A percentile compares a stretch with the other conserved stretches of the same genome.
phyloP scores from a whole-genome alignment of 2,329 filamentous ascomycete species.

The Diaporthe sp. region DNA sequence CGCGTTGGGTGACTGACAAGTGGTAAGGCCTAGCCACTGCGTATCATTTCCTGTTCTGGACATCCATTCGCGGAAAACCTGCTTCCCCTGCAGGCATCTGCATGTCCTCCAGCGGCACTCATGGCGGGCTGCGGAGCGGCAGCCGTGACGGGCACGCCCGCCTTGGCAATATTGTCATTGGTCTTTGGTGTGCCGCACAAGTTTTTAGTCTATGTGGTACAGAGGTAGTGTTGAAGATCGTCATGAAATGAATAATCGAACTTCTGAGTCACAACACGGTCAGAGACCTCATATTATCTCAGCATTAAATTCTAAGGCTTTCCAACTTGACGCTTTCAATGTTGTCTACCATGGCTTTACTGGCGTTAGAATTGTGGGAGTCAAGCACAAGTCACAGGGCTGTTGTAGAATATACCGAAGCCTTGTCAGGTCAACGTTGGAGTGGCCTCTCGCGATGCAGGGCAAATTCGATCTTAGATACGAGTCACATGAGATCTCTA shows the following conservation, averaged over 20 bases:
- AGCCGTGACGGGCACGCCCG: conserved; percentile 12
- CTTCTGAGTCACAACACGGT: background rate
- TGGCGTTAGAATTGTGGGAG: background rate
- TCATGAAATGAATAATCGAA: background rate
- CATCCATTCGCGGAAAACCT: conserved; percentile 16
- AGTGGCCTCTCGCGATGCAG: background rate
- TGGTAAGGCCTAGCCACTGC: background rate
- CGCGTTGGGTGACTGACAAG: conserved; percentile 16
- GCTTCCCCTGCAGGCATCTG: conserved; percentile 27
- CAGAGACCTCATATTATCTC: background rate
- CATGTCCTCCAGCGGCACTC: background rate
- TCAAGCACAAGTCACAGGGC: background rate
- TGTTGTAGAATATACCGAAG: background rate
- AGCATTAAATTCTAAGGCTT: background rate
- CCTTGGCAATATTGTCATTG: background rate
- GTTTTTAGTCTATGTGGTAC: background rate
- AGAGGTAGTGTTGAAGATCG: background rate
- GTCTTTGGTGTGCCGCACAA: background rate
- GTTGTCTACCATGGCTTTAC: background rate
- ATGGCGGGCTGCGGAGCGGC: background rate
- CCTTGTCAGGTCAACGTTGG: background rate
- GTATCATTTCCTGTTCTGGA: conserved; percentile 24
- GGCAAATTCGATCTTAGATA: background rate
- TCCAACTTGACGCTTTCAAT: background rate
- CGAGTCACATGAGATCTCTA: background rate